These are phyloP conservation scores for Umbelopsis sp. DNA, from an alignment of 371 early-diverging fungal species.

Conservation along the genomic window DNA sequence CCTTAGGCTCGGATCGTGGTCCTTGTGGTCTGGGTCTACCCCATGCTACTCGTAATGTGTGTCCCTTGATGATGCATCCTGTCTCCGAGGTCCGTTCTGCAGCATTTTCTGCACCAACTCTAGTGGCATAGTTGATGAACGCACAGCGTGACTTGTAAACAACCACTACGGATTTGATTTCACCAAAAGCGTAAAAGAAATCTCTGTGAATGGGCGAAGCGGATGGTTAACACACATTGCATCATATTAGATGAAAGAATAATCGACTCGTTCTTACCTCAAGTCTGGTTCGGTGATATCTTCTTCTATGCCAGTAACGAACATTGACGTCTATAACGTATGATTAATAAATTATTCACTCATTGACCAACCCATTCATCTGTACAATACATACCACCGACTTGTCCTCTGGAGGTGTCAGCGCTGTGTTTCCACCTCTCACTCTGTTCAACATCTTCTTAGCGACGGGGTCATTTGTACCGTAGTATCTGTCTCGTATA, in stretches of 20 bases:
- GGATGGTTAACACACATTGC: not conserved
- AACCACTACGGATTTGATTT: conserved; percentile 87
- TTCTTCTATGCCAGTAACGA: conserved; percentile 73
- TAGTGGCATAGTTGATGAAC: conserved; percentile 84
- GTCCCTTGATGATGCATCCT: conserved; percentile 55
- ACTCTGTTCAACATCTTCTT: conserved; percentile 73
- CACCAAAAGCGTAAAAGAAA: conserved; percentile 83
- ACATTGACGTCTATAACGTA: conserved; percentile 71
- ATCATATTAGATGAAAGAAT: not conserved
- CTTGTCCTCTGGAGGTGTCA: conserved; percentile 70
- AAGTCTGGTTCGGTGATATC: conserved; percentile 74
- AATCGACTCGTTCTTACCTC: conserved; percentile 39
- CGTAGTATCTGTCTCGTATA: conserved; percentile 91
- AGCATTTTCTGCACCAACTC: conserved; percentile 80
- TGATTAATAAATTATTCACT: not conserved
- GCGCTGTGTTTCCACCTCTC: conserved; percentile 40
- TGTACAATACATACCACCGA: conserved; percentile 53
- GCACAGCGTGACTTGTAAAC: conserved; percentile 81
- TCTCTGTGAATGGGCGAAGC: conserved; percentile 41
- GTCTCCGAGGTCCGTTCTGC: conserved; percentile 59
- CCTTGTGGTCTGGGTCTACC: conserved; percentile 64
- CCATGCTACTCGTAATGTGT: conserved; percentile 62
- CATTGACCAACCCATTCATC: not conserved
- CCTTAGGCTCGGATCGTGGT: conserved; percentile 50
- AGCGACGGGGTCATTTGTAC: conserved; percentile 93